Base-by-base conservation (phyloP, 78 protist genomes). In the Polysphondylium violaceum region DNA sequence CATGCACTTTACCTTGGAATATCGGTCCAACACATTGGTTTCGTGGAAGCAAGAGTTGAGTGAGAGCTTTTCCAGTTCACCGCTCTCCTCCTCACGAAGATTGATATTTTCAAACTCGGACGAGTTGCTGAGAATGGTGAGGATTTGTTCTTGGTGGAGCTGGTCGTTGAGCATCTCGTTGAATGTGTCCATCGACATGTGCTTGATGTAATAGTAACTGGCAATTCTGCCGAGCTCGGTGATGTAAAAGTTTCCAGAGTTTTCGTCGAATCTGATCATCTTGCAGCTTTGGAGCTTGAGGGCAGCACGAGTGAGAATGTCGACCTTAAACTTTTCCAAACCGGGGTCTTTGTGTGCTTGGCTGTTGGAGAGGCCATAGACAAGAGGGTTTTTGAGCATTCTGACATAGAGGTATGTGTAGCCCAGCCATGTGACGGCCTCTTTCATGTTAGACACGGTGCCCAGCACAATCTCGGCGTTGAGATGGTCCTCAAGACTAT, bases 401-500 rank as follows among this genome's bases (percentile, higher is more conserved):
- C 99, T 93, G 41, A 97, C 92, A 86, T 64, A 91, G 55, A 98
- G 61, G 88, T 97, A 99, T 56, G 99, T 97, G 95, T 97, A 98
- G 25, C 95, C 17, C 29, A 99, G 76, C 99, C 99, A 99, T 59
- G 19, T 36, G n/a, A 83, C 33, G 2, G 99, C 99, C 68, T 99
- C 99, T 16, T 35, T 41, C 1, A 98, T 67, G 29, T 65, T 96
- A 5, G 97, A 40, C 8, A 99, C 98, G 2, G 99, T 98, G 11
- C 99, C 99, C n/a, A 97, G 87, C 19, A 96, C 96, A n/a, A 98
- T 73, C 87, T 99, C 99, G 35, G 99, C 99, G 86, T 97, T 97
- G 59, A 99, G 94, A 73, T 98, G 93, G 72, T 98, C 98, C 6
- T 89, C 47, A 23, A 99, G 63, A 17, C 44, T 59, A 31, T 60